Evolutionary conservation across 345 rosid species (phyloP).

Genomic region (Melastoma malabathricum): DNA sequence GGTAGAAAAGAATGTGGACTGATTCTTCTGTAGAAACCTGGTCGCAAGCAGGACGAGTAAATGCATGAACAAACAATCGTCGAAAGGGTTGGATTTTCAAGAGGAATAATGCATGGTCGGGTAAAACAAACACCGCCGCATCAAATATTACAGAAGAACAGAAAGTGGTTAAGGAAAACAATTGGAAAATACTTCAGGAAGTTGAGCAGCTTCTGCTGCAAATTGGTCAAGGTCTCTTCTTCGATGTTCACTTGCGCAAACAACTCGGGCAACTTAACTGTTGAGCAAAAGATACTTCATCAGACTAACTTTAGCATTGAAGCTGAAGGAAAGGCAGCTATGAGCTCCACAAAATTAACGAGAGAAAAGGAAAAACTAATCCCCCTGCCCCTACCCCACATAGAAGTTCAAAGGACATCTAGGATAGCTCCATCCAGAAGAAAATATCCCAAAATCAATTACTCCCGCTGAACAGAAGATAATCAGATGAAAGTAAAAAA

Average conservation of each 20-base stretch:
- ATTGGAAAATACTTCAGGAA: slow-evolving; percentile 53
- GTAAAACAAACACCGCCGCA: not conserved
- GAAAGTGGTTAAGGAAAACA: not conserved
- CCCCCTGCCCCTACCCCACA: too few relatives aligned
- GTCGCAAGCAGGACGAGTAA: not conserved
- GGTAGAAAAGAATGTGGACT: slow-evolving; percentile 55
- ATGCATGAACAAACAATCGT: not conserved
- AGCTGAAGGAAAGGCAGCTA: not conserved
- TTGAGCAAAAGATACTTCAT: slow-evolving; percentile 2
- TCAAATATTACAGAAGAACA: not conserved
- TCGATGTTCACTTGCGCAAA: slow-evolving; percentile 72
- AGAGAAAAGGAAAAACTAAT: too few relatives aligned
- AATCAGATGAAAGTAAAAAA: not conserved
- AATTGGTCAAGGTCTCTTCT: slow-evolving; percentile 61
- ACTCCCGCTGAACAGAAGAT: too few relatives aligned
- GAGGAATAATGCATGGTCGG: not conserved
- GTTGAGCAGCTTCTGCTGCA: slow-evolving; percentile 79
- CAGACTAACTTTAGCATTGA: too few relatives aligned
- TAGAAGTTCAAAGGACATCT: too few relatives aligned
- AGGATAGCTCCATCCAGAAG: too few relatives aligned
- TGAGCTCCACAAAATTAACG: too few relatives aligned
- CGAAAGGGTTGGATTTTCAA: not conserved
- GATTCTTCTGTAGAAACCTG: slow-evolving; percentile 94
- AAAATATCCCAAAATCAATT: too few relatives aligned
- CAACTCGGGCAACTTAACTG: slow-evolving; percentile 95